Conservation (phyloP, 352 stramenopile species). For the Globisporangium nodosum region DNA sequence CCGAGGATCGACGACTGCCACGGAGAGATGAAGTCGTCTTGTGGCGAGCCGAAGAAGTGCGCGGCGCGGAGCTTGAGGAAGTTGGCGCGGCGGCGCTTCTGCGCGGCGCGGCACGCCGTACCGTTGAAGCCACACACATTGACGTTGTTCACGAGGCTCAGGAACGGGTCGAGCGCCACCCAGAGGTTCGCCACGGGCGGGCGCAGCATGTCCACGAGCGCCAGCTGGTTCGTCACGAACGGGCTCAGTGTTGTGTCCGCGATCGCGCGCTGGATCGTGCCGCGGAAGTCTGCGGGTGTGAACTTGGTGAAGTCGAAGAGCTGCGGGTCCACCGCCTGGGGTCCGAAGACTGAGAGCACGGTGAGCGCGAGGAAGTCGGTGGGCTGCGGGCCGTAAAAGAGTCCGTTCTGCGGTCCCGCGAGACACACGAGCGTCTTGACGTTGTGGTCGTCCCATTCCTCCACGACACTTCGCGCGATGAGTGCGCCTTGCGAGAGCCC, state of each 20-base stretch:
- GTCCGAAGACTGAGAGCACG: conserved; percentile 15
- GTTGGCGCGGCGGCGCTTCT: conserved; percentile 19
- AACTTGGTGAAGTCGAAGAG: conserved; percentile 22
- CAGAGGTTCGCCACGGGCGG: conserved; percentile 3
- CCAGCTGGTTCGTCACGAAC: conserved; percentile 9
- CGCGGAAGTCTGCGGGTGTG: conserved; percentile 8
- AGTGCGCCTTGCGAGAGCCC: conserved; percentile 24
- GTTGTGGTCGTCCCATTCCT: conserved; percentile 28
- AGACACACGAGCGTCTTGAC: conserved; percentile 19
- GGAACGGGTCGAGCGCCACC: conserved; percentile 9
- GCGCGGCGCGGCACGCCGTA: background rate
- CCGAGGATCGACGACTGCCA: conserved; percentile 24
- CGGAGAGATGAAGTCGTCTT: conserved; percentile 21
- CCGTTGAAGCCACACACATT: background rate
- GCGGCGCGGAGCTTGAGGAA: conserved; percentile 14
- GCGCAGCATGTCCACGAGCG: conserved; percentile 16
- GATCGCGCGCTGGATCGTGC: conserved; percentile 21
- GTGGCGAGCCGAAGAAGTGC: conserved; percentile 26
- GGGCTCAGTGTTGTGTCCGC: conserved; percentile 9
- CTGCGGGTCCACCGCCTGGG: conserved; percentile 5
- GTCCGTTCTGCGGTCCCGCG: conserved; percentile 21
- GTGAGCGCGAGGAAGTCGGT: conserved; percentile 12
- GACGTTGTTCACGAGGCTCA: conserved; percentile 14
- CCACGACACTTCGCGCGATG: conserved; percentile 19
- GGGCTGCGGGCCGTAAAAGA: conserved; percentile 27